Evolutionary conservation across 805 yeast species (phyloP).

Genomic region (Ogataea nitratoaversa): DNA sequence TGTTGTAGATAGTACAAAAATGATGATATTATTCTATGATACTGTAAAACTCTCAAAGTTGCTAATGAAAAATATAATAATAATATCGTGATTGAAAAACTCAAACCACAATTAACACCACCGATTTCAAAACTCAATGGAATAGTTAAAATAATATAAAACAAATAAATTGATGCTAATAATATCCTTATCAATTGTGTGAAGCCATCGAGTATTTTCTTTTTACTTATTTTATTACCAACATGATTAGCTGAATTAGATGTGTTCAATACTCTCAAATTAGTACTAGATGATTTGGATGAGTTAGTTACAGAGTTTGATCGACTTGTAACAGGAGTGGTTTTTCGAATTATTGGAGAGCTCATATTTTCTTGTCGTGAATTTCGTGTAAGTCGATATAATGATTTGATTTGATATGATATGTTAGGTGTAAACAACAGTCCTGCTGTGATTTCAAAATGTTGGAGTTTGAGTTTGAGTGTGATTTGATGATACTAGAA

Average conservation of each 20-base stretch:
- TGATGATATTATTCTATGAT: constrained; percentile 41
- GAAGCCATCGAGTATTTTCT: constrained; percentile 13
- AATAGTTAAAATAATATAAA: constrained; percentile 71
- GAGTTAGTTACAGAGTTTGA: constrained; percentile 5
- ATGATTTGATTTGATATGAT: too few species aligned
- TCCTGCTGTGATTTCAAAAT: too few species aligned
- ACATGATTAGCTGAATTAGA: not conserved
- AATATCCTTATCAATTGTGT: constrained; percentile 31
- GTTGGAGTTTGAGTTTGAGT: too few species aligned
- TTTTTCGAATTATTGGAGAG: not conserved
- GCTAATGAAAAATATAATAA: constrained; percentile 68
- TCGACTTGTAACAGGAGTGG: constrained; percentile 11
- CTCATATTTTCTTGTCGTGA: too few species aligned
- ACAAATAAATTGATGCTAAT: constrained; percentile 57
- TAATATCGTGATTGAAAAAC: constrained; percentile 73
- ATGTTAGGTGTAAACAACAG: too few species aligned
- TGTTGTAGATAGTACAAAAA: constrained; percentile 76
- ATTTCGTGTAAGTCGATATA: too few species aligned
- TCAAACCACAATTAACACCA: constrained; percentile 83
- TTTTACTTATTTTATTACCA: constrained; percentile 4
- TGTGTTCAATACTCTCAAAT: constrained; percentile 4
- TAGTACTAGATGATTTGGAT: constrained; percentile 2
- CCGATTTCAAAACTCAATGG: constrained; percentile 95
- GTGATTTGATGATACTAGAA: too few species aligned
- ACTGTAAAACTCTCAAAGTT: constrained; percentile 56